Evolutionary conservation across 2,329 filamentous ascomycete species (phyloP).

Genomic region (Thelonectria olida): DNA sequence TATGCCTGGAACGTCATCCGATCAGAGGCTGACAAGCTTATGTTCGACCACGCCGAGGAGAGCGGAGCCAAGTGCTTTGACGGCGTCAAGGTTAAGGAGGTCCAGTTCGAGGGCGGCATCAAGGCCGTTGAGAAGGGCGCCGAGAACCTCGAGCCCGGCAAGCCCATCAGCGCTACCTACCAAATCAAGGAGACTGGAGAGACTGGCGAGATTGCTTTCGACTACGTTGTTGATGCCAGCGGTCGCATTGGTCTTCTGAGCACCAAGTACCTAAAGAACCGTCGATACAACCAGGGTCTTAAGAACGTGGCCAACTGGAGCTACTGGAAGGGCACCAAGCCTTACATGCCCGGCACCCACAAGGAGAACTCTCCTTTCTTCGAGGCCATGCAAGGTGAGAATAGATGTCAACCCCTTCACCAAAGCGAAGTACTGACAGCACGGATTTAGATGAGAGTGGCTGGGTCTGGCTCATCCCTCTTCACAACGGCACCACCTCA

Average conservation of each 20-base stretch:
- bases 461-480: conserved; percentile 60
- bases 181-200: conserved; percentile 44
- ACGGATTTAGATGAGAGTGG: conserved; percentile 53
- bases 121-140: neutral
- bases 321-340: conserved; percentile 53
- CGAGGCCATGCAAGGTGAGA: conserved; percentile 50
- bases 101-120: conserved; percentile 42
- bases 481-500: conserved; percentile 56
- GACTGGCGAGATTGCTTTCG: conserved; percentile 52
- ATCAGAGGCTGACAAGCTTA: conserved; percentile 55
- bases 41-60: conserved; percentile 53
- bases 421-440: neutral
- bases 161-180: conserved; percentile 50
- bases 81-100: conserved; percentile 45
- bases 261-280: conserved; percentile 60
- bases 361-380: conserved; percentile 53
- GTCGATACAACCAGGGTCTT: conserved; percentile 55
- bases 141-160: conserved; percentile 32
- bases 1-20: conserved; percentile 58
- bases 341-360: conserved; percentile 47
- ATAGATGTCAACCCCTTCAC: neutral
- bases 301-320: conserved; percentile 61
- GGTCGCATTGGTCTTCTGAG: conserved; percentile 55
- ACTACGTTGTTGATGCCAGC: conserved; percentile 60
- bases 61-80: conserved; percentile 54